Conservation (phyloP, 192 early-diverging fungal genomes). For the Coemansia reversa region DNA sequence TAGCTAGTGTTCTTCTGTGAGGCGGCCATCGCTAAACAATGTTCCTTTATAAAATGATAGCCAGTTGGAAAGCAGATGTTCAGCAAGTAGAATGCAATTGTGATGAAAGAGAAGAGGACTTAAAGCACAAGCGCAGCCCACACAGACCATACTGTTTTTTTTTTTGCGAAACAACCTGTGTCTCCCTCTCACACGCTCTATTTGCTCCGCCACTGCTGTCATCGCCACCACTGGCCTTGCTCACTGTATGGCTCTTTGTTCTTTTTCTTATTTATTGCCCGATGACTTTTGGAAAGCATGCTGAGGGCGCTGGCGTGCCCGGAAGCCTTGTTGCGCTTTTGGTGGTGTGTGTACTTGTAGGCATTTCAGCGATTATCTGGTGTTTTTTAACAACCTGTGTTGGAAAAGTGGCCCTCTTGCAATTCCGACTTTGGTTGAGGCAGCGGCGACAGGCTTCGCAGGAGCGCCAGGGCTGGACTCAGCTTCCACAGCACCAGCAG, state of each 20-base stretch:
- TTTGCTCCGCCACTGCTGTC: no score
- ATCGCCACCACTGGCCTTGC: neutral
- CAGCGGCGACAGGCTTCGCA: slow-evolving; percentile 20
- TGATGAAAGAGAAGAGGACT: slow-evolving; percentile 5
- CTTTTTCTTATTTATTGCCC: neutral
- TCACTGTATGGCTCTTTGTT: neutral
- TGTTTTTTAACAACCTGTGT: slow-evolving; percentile 55
- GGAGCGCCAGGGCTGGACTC: slow-evolving; percentile 16
- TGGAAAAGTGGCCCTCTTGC: slow-evolving; percentile 35
- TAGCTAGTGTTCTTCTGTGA: slow-evolving; percentile 88
- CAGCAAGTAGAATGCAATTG: neutral
- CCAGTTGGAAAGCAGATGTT: slow-evolving; percentile 1
- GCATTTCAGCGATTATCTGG: slow-evolving; percentile 45
- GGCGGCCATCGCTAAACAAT: slow-evolving; percentile 33
- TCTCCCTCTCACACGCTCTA: no score
- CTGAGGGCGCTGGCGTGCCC: slow-evolving; percentile 12
- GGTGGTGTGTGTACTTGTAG: slow-evolving; percentile 41
- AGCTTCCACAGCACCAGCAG: slow-evolving; percentile 22
- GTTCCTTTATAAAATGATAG: no score
- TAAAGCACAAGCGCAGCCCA: neutral
- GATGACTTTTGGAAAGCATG: neutral
- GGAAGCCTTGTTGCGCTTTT: slow-evolving; percentile 42
- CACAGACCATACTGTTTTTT: neutral
- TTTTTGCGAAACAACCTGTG: no score
- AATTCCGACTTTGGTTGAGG: slow-evolving; percentile 36